These are phyloP conservation scores for Cryptococcus hybrid DNA, from an alignment of 1,284 basidiomycete species.

Conservation along the genomic window DNA sequence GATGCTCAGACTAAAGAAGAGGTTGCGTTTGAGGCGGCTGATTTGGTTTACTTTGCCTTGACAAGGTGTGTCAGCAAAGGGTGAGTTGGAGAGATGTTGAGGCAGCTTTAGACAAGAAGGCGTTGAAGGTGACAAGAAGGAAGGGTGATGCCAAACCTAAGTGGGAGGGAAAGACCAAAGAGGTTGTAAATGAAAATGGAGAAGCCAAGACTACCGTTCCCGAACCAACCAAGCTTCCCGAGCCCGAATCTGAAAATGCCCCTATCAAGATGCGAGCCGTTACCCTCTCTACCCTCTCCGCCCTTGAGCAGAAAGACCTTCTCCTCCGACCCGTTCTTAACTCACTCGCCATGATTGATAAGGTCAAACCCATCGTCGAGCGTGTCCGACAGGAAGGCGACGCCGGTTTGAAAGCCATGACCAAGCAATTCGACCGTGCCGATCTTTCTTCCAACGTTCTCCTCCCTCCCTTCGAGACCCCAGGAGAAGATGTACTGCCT, in stretches of 20 bases:
- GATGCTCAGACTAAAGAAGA: constrained; percentile 76
- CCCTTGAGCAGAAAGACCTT: constrained; percentile 63
- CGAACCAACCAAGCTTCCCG: constrained; percentile 43
- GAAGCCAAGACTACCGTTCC: constrained; percentile 42
- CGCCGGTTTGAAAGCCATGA: constrained; percentile 79
- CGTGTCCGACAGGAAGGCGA: constrained; percentile 83
- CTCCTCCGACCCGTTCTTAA: constrained; percentile 88
- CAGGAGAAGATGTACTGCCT: constrained; percentile 58
- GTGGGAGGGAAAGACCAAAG: constrained; percentile 57
- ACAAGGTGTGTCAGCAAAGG: constrained; percentile 83
- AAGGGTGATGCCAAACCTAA: constrained; percentile 92
- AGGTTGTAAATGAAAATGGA: constrained; percentile 23
- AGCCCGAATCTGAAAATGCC: constrained; percentile 22
- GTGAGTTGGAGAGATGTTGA: constrained; percentile 85
- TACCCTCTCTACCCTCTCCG: constrained; percentile 59
- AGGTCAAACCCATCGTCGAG: constrained; percentile 93
- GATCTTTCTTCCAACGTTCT: constrained; percentile 54
- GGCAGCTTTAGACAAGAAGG: constrained; percentile 78
- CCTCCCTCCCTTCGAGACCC: constrained; percentile 51
- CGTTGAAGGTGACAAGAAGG: constrained; percentile 81
- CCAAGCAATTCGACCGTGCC: constrained; percentile 86
- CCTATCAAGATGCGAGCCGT: constrained; percentile 73
- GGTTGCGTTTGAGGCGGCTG: constrained; percentile 94
- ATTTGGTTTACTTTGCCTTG: constrained; percentile 91
- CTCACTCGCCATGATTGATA: constrained; percentile 90